Evolutionary conservation across 805 yeast genomes (phyloP).

Genomic region (Torulaspora indica): DNA sequence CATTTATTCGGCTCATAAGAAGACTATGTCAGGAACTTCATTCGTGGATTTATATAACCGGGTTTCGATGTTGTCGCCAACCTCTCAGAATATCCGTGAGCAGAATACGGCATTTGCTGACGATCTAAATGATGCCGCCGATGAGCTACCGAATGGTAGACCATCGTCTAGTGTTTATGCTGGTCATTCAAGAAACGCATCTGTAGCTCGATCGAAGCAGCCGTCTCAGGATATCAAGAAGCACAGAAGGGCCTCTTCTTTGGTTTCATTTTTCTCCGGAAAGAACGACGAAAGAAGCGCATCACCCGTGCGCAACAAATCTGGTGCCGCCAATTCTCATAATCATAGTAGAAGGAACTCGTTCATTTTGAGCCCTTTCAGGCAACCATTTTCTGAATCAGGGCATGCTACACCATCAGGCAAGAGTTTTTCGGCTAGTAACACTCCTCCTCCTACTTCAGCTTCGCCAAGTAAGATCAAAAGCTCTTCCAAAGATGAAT

Average conservation of each 20-base stretch:
- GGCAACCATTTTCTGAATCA: constrained; percentile 23
- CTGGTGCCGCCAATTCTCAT: constrained; percentile 2
- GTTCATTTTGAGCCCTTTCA: constrained; percentile 25
- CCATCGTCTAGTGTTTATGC: constrained; percentile 42
- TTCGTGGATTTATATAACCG: constrained; percentile 36
- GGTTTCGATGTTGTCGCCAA: constrained; percentile 29
- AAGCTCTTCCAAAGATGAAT: constrained; percentile 20
- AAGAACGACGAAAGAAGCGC: constrained; percentile 21
- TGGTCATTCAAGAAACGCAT: constrained; percentile 25
- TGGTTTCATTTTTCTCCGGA: constrained; percentile 47
- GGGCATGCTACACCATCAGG: constrained; percentile 17
- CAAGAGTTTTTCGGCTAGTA: constrained; percentile 6
- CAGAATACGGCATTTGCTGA: constrained; percentile 3
- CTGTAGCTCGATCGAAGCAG: constrained; percentile 17
- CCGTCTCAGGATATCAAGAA: constrained; percentile 28
- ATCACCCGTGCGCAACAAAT: constrained; percentile 14
- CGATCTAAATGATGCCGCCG: neutral
- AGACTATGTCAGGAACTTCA: constrained; percentile 33
- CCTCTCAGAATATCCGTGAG: constrained; percentile 5
- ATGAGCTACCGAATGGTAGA: constrained; percentile 30
- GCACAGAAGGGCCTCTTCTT: constrained; percentile 59
- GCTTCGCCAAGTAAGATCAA: constrained; percentile 12
- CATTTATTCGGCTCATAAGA: constrained; percentile 26
- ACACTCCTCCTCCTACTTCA: constrained; percentile 6
- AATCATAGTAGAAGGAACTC: constrained; percentile 20